Evolutionary conservation across 2,329 filamentous ascomycete species (phyloP), one percentile per base, ranked within the genome.

Genomic region (Stachybotrys elegans): DNA sequence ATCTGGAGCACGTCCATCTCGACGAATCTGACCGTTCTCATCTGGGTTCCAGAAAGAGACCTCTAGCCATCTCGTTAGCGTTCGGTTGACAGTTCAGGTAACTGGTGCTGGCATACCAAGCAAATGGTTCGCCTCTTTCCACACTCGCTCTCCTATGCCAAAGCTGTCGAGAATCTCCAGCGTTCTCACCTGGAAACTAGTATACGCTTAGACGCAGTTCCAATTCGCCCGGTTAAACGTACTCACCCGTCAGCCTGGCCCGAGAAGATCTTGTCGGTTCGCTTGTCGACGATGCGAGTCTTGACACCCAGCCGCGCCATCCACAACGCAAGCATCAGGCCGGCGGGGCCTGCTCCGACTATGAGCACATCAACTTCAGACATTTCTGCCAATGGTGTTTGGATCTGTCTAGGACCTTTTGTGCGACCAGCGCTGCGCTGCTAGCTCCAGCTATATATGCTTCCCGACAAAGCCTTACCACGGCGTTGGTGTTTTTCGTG

Each of bases 121-220:
- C 67, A 86, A 78, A 55, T 81, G 81, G 56, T 84, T 84, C 12
- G 78, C 73, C 52, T 87, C 83, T 39, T 80, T 81, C 76, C 79
- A 81, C 2, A 74, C 76, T 5, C 75, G 67, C 49, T 87, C 76
- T 3, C 70, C 80, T 46, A 89, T 77, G 1, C 79, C 84, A 51
- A 89, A 84, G 40, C 77, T 81, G 52, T 89, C 82, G 44, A 88
- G 78, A n/a, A 88, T 85, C 60, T 89, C 82, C 2, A 87, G 68
- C 0, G 80, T 85, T 4, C 83, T 77, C 47, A 73, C 76, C 63
- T 86, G 79, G 3, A 84, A 59, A 5, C 57, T 60, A 16, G 6
- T 29, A 29, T 8, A 29, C 25, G 8, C 25, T 14, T n/a, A n/a
- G n/a, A n/a, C n/a, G n/a, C n/a, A n/a, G n/a, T n/a, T n/a, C n/a